These are phyloP conservation scores for Phalaenopsis equestris DNA, from an alignment of 106 monocot genomes.

Conservation along the genomic window DNA sequence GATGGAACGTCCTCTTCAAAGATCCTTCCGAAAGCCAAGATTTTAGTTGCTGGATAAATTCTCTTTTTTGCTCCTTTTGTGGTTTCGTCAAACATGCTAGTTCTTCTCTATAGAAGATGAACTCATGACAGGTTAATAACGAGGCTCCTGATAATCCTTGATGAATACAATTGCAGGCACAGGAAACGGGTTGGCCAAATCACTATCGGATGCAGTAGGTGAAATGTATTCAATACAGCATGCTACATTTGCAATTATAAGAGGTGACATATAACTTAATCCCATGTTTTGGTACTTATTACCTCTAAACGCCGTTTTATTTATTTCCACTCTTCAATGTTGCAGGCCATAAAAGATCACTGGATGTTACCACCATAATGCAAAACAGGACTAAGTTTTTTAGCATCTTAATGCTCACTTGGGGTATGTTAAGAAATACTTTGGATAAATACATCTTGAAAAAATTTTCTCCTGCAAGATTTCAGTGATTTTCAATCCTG, in stretches of 20 bases:
- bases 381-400: slow-evolving; percentile 76
- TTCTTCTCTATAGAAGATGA: not conserved
- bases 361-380: slow-evolving; percentile 75
- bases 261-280: slow-evolving; percentile 33
- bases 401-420: slow-evolving; percentile 84
- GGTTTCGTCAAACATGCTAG: too few species aligned
- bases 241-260: slow-evolving; percentile 65
- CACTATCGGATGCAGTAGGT: slow-evolving; percentile 50
- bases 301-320: not conserved
- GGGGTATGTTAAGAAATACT: slow-evolving; percentile 49
- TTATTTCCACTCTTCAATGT: not conserved
- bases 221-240: slow-evolving; percentile 51
- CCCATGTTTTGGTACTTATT: not conserved
- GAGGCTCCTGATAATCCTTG: not conserved
- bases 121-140: not conserved
- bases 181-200: slow-evolving; percentile 94
- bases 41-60: too few species aligned
- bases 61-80: too few species aligned
- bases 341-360: slow-evolving; percentile 54
- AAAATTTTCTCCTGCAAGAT: not conserved
- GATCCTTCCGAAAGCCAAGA: too few species aligned
- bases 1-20: too few species aligned
- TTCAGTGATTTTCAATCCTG: not conserved
- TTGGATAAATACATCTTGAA: not conserved
- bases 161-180: slow-evolving; percentile 41